Evolutionary conservation across 495 filamentous ascomycete species (phyloP), one percentile per base, ranked within the genome.

Genomic region (Glonium stellatum): DNA sequence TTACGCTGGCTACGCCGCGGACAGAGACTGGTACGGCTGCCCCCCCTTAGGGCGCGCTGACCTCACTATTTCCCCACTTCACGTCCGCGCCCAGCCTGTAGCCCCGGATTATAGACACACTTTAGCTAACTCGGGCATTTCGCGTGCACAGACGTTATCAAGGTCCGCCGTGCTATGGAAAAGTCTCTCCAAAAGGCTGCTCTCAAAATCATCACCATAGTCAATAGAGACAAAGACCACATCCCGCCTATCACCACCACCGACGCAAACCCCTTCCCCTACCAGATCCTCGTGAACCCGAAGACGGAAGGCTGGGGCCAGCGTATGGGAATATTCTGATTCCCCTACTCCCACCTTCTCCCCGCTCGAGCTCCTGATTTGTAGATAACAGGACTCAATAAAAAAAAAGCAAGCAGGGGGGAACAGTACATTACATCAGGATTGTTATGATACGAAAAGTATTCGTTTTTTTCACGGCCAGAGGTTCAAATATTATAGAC

Each of bases 191-290:
- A 90, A 34, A 88, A 88, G 59, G 85, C 90, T 2, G 85, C 89
- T 47, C 80, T 95, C 76, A 95, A 95, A 70, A 90, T 96, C 62
- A 79, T 97, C 21, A 84, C 82, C 49, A 84, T 85, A 34, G 93
- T 89, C 61, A 95, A 95, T 72, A 73, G 79, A 12, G 87, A 96
- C 66, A 96, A 95, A 71, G 90, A 96, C 68, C 93, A 98, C 74
- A 96, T 98, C 67, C 93, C 93, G 31, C 95, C 93, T 50, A 97
- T 98, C 59, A 97, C 90, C 23, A 92, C 89, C 8, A 92, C 83
- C 66, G 91, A 96, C 34, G 78, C 84, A 49, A 97, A 97, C 69
- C 92, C 95, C 0, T 98, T 98, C 70, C 92, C 93, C 4, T 97
- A 96, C 71, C 84, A 88, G 61, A 95, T 98, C 69, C 79, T 89